Conservation (phyloP, 2,329 filamentous ascomycete species). For the Hymenoscyphus salicellus region DNA sequence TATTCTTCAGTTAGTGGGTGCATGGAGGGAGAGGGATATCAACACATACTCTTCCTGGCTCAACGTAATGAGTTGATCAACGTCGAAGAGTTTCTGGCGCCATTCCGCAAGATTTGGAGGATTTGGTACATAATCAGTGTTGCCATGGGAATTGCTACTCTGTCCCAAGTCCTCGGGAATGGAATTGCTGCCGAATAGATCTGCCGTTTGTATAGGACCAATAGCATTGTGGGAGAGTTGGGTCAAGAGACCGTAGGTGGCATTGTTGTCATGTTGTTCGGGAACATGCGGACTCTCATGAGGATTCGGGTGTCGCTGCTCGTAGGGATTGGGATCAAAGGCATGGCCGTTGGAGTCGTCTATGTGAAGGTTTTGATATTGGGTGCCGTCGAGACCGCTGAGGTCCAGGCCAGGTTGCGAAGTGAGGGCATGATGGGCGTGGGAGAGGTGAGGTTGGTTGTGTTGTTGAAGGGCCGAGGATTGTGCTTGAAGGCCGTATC, state of each 20-base stretch:
- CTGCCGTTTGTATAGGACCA: constrained; percentile 38
- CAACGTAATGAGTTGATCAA: constrained; percentile 69
- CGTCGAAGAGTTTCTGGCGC: constrained; percentile 70
- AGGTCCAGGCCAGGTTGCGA: constrained; percentile 41
- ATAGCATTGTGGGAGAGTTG: constrained; percentile 36
- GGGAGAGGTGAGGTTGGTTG: constrained; percentile 31
- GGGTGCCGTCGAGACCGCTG: constrained; percentile 40
- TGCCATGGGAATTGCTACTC: constrained; percentile 49
- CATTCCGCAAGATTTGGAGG: constrained; percentile 67
- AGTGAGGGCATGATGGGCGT: constrained; percentile 35
- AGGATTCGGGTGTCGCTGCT: constrained; percentile 35
- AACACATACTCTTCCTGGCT: constrained; percentile 67
- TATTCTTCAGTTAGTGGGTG: constrained; percentile 34
- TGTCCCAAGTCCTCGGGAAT: constrained; percentile 36
- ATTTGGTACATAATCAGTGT: constrained; percentile 57
- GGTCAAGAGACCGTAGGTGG: constrained; percentile 49
- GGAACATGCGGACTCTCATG: constrained; percentile 34
- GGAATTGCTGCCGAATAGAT: constrained; percentile 38
- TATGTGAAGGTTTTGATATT: constrained; percentile 38
- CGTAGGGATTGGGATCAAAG: not conserved
- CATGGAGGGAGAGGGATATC: not conserved
- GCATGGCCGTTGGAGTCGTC: constrained; percentile 37
- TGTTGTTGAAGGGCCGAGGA: constrained; percentile 31
- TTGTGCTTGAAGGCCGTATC: constrained; percentile 31
- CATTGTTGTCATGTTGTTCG: constrained; percentile 36